Evolutionary conservation across 2,329 filamentous ascomycete species (phyloP).

Genomic region (Claviceps capensis): DNA sequence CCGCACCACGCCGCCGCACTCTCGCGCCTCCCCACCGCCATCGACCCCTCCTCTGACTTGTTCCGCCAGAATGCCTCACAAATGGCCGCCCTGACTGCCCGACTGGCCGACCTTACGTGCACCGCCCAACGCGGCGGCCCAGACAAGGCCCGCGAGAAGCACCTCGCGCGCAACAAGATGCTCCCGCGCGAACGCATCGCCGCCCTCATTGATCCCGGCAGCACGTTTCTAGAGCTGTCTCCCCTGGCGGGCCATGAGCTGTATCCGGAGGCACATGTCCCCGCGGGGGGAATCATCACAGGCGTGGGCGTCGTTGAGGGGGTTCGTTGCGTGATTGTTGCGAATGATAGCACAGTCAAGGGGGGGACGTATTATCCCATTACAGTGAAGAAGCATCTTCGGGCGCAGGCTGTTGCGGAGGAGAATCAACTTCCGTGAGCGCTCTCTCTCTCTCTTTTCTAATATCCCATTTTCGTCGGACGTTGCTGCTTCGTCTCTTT

Average conservation of each 20-base stretch:
- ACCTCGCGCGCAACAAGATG: constrained; percentile 83
- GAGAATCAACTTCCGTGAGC: constrained; percentile 61
- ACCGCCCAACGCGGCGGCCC: constrained; percentile 65
- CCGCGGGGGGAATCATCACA: constrained; percentile 82
- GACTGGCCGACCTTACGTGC: constrained; percentile 55
- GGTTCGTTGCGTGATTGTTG: constrained; percentile 83
- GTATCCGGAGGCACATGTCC: constrained; percentile 77
- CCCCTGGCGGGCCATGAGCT: constrained; percentile 78
- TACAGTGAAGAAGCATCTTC: constrained; percentile 92
- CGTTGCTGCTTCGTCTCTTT: neutral
- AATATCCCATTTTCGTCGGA: no score
- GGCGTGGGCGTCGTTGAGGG: constrained; percentile 84
- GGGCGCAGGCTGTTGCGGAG: constrained; percentile 79
- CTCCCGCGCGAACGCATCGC: constrained; percentile 80
- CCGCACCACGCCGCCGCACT: constrained; percentile 72
- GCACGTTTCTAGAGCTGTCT: constrained; percentile 85
- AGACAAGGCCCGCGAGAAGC: constrained; percentile 74
- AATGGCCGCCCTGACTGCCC: constrained; percentile 60
- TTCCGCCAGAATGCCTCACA: constrained; percentile 69
- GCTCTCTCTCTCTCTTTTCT: neutral
- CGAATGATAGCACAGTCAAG: constrained; percentile 95
- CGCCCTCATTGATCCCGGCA: constrained; percentile 76
- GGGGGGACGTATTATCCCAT: constrained; percentile 95
- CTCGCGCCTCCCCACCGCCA: constrained; percentile 59
- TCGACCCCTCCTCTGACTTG: constrained; percentile 65